Evolutionary conservation across 495 filamentous ascomycete genomes (phyloP).

Genomic region (Penicillium goetzii): DNA sequence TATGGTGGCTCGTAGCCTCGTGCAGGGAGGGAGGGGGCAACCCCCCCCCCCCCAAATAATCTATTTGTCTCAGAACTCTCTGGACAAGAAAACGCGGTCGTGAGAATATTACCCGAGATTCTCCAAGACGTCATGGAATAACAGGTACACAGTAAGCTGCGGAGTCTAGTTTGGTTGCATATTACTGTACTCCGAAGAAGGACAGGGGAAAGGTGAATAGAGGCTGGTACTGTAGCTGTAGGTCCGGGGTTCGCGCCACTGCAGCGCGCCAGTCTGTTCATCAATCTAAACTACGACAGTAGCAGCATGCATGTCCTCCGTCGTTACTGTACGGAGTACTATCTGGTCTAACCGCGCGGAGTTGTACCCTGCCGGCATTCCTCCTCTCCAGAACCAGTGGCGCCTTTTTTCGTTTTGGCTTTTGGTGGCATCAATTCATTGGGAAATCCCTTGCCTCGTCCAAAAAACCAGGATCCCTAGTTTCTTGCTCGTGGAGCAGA

Average conservation of each 20-base stretch:
- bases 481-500: not conserved
- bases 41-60: too few relatives aligned
- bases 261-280: constrained; percentile 13
- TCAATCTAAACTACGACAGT: not conserved
- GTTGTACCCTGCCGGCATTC: not conserved
- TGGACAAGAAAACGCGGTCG: constrained; percentile 1
- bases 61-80: not conserved
- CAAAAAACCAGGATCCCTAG: not conserved
- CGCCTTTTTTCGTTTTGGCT: constrained; percentile 6
- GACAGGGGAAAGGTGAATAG: not conserved
- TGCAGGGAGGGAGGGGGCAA: constrained; percentile 1
- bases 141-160: not conserved
- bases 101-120: constrained; percentile 15
- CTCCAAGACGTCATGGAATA: not conserved
- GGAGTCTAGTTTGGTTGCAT: not conserved
- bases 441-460: constrained; percentile 4
- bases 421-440: constrained; percentile 14
- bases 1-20: constrained; percentile 9
- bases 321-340: not conserved
- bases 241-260: constrained; percentile 6
- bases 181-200: not conserved
- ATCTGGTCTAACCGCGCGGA: not conserved
- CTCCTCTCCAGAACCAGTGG: not conserved
- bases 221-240: not conserved
- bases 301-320: not conserved